Conservation (phyloP, 2,329 filamentous ascomycete species). For the Cercospora zeae-maydis region DNA sequence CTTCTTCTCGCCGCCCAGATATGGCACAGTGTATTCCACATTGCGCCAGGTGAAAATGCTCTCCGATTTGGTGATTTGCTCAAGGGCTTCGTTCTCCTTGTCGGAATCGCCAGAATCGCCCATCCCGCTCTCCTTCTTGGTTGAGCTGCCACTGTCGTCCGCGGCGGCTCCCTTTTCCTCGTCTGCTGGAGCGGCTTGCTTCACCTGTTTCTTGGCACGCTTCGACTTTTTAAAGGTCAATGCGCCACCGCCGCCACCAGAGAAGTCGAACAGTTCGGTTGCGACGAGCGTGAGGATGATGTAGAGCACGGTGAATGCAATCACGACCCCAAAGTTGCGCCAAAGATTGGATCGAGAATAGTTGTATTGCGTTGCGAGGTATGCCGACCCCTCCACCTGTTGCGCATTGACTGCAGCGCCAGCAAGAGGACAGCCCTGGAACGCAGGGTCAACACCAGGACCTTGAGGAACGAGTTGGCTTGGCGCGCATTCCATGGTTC, state of each 20-base stretch:
- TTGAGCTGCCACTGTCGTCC: constrained; percentile 34
- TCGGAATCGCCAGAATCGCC: constrained; percentile 31
- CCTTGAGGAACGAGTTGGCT: constrained; percentile 60
- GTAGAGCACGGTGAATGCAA: constrained; percentile 72
- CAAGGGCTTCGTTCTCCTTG: constrained; percentile 42
- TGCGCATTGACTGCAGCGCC: constrained; percentile 54
- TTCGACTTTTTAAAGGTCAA: constrained; percentile 69
- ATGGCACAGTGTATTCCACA: constrained; percentile 69
- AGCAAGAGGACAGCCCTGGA: constrained; percentile 60
- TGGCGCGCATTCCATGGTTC: constrained; percentile 56
- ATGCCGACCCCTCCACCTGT: constrained; percentile 53
- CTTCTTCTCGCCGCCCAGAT: constrained; percentile 59
- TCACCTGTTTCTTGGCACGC: constrained; percentile 54
- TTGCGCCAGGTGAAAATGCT: constrained; percentile 69
- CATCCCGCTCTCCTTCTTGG: constrained; percentile 30
- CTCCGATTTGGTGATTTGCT: constrained; percentile 55
- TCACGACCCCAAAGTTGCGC: constrained; percentile 73
- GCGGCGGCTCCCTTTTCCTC: constrained; percentile 53
- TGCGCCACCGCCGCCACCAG: constrained; percentile 61
- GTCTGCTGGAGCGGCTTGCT: constrained; percentile 49
- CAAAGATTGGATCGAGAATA: constrained; percentile 59
- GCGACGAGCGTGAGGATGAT: constrained; percentile 67
- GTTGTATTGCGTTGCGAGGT: constrained; percentile 54
- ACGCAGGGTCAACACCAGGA: constrained; percentile 51
- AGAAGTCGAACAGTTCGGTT: constrained; percentile 65